Percentiles rank a stretch among this genome's conserved stretches.
These are phyloP conservation scores for Phytophthora crassamura DNA, from an alignment of 352 stramenopile species.

Conservation along the genomic window DNA sequence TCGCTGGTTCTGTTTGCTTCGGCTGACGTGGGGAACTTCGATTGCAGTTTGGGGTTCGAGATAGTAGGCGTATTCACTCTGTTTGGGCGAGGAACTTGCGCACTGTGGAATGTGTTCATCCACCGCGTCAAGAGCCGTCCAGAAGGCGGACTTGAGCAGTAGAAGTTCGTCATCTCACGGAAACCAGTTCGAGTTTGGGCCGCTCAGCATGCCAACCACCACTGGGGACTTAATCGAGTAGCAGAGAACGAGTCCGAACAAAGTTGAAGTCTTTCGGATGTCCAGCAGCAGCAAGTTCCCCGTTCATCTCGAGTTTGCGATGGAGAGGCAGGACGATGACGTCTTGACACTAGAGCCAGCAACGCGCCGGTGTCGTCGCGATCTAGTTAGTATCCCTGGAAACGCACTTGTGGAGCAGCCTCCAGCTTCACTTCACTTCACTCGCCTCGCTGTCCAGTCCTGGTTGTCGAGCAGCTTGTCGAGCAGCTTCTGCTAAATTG, in stretches of 20 bases:
- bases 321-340: slow-evolving; percentile 35
- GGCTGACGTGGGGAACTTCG: slow-evolving; percentile 76
- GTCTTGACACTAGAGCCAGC: slow-evolving; percentile 56
- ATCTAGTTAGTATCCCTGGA: slow-evolving; percentile 18
- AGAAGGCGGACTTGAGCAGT: slow-evolving; percentile 75
- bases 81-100: slow-evolving; percentile 80
- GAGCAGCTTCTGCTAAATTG: slow-evolving; percentile 89
- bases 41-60: slow-evolving; percentile 91
- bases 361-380: slow-evolving; percentile 29
- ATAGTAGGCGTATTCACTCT: slow-evolving; percentile 89
- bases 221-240: slow-evolving; percentile 54
- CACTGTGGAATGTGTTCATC: slow-evolving; percentile 96
- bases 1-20: slow-evolving; percentile 82
- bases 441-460: slow-evolving; percentile 28
- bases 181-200: slow-evolving; percentile 94
- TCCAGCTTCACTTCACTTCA: not conserved
- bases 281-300: slow-evolving; percentile 89
- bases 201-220: slow-evolving; percentile 72
- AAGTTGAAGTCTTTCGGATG: slow-evolving; percentile 92
- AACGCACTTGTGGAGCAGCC: slow-evolving; percentile 18
- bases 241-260: slow-evolving; percentile 63
- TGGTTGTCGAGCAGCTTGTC: slow-evolving; percentile 96
- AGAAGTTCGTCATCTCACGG: slow-evolving; percentile 92
- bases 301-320: slow-evolving; percentile 66
- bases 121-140: slow-evolving; percentile 87